Conservation (phyloP, 2,329 filamentous ascomycete species). For the Talaromyces piceae region DNA sequence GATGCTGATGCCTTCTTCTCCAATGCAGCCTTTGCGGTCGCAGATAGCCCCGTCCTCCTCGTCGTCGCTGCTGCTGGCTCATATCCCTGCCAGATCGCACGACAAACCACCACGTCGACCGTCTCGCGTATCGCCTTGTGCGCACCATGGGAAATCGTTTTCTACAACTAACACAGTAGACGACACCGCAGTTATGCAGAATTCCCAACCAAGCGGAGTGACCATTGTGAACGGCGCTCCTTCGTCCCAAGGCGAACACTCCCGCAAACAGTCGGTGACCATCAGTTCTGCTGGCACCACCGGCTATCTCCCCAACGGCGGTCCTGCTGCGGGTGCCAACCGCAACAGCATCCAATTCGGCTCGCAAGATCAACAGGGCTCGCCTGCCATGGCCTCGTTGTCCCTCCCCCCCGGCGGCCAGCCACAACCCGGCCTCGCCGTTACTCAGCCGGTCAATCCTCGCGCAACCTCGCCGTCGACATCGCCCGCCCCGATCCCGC, state of each 20-base stretch:
- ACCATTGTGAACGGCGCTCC: conserved; percentile 60
- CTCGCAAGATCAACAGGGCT: conserved; percentile 58
- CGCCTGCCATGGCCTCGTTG: conserved; percentile 57
- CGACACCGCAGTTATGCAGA: conserved; percentile 59
- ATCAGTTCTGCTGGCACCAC: conserved; percentile 77
- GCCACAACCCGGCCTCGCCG: conserved; percentile 33
- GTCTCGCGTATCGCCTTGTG: conserved; percentile 43
- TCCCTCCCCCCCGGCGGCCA: conserved; percentile 38
- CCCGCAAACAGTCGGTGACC: conserved; percentile 80
- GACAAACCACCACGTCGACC: conserved; percentile 55
- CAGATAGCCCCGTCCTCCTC: conserved; percentile 43
- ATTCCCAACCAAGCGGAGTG: conserved; percentile 38
- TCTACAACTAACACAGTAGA: conserved; percentile 63
- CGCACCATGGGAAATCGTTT: conserved; percentile 53
- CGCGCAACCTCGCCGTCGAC: conserved; percentile 75
- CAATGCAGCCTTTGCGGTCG: conserved; percentile 40
- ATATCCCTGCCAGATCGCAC: conserved; percentile 38
- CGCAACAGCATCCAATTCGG: conserved; percentile 69
- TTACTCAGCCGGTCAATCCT: conserved; percentile 55
- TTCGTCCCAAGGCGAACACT: conserved; percentile 51
- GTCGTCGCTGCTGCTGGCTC: conserved; percentile 44
- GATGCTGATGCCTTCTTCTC: conserved; percentile 49
- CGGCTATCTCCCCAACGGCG: conserved; percentile 71
- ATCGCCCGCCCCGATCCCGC: conserved; percentile 89
- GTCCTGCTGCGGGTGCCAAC: conserved; percentile 44